Evolutionary conservation across 2,329 filamentous ascomycete genomes (phyloP).

Genomic region (Calonectria hongkongensis): DNA sequence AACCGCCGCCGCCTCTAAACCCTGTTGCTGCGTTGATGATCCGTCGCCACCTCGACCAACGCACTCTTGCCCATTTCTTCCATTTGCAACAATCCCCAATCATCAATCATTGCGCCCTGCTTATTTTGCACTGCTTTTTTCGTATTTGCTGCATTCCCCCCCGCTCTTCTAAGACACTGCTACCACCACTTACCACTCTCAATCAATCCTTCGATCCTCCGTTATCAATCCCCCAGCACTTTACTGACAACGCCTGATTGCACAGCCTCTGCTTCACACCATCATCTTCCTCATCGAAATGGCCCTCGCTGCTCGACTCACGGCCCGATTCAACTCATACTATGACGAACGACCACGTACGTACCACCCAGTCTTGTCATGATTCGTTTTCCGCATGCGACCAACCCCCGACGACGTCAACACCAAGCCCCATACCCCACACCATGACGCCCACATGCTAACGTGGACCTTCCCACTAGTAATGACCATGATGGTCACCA

Average conservation of each 20-base stretch:
- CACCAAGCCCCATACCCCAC: not conserved
- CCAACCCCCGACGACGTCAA: not conserved
- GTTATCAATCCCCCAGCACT: conserved; percentile 39
- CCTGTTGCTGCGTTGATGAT: conserved; percentile 30
- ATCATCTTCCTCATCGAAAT: conserved; percentile 92
- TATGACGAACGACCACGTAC: conserved; percentile 92
- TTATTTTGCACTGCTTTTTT: not conserved
- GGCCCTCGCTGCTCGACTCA: conserved; percentile 87
- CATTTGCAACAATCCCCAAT: conserved; percentile 9
- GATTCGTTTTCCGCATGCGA: not conserved
- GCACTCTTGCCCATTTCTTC: not conserved
- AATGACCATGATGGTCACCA: conserved; percentile 99
- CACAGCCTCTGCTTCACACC: conserved; percentile 89
- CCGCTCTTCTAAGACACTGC: not conserved
- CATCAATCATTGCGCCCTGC: not conserved
- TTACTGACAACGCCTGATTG: conserved; percentile 48
- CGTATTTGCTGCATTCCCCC: not conserved
- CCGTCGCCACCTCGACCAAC: conserved; percentile 29
- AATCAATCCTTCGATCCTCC: conserved; percentile 9
- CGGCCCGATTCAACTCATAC: conserved; percentile 92
- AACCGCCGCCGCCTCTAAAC: conserved; percentile 18
- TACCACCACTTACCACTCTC: not conserved
- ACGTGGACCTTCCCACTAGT: conserved; percentile 69
- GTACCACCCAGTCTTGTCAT: conserved; percentile 50
- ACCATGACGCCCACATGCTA: conserved; percentile 34